A percentile compares a stretch with the other conserved stretches of the same genome.
phyloP scores from a whole-genome alignment of 2,329 filamentous ascomycete genomes.

The Botrytis medusae region DNA sequence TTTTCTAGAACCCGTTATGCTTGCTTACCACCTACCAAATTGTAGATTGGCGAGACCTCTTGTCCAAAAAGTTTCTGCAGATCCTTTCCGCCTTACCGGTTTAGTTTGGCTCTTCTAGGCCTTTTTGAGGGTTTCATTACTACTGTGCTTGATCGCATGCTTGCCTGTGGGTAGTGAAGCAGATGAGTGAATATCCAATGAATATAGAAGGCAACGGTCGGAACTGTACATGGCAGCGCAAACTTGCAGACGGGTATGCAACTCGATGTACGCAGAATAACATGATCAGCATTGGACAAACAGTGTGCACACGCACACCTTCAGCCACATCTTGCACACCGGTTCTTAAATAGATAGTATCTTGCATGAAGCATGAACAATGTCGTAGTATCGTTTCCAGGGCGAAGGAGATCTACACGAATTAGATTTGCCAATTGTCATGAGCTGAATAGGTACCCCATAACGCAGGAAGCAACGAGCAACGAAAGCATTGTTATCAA shows the following conservation, averaged over 20 bases:
- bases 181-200: constrained; percentile 10
- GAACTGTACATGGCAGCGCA: constrained; percentile 17
- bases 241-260: constrained; percentile 20
- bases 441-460: constrained; percentile 17
- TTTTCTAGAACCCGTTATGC: constrained; percentile 20
- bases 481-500: constrained; percentile 8
- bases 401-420: constrained; percentile 1
- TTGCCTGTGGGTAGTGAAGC: not conserved
- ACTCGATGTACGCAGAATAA: constrained; percentile 4
- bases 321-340: constrained; percentile 14
- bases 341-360: constrained; percentile 14
- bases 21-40: constrained; percentile 15
- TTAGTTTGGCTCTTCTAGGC: constrained; percentile 20
- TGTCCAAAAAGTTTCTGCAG: constrained; percentile 16
- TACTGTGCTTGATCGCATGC: constrained; percentile 14
- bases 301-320: not conserved
- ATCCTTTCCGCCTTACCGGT: constrained; percentile 23
- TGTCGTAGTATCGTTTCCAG: not conserved
- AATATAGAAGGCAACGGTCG: constrained; percentile 8
- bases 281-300: constrained; percentile 11
- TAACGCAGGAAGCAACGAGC: constrained; percentile 17
- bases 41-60: constrained; percentile 23
- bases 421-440: not conserved
- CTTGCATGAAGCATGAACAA: constrained; percentile 17
- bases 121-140: constrained; percentile 14